These are phyloP conservation scores for Macrophomina pseudophaseolina DNA, from an alignment of 2,329 filamentous ascomycete species.

Conservation along the genomic window DNA sequence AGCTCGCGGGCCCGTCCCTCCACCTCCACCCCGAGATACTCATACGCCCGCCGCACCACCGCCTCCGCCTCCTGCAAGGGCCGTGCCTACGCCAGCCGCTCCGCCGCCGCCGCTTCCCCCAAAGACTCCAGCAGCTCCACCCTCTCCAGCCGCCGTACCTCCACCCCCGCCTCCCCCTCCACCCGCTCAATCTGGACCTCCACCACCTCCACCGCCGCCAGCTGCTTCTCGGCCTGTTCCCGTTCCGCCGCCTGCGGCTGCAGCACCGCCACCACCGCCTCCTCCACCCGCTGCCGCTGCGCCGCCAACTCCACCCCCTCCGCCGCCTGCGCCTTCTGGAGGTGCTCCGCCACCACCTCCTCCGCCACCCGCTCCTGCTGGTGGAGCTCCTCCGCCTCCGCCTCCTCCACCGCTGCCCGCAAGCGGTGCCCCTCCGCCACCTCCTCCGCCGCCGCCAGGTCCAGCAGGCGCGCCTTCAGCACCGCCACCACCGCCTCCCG, in stretches of 20 bases:
- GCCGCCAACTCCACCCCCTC: constrained; percentile 37
- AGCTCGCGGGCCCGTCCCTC: constrained; percentile 70
- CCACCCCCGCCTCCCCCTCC: constrained; percentile 37
- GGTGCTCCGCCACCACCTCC: constrained; percentile 30
- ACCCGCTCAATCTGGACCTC: constrained; percentile 31
- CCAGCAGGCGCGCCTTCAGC: constrained; percentile 38
- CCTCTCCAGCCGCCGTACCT: constrained; percentile 31
- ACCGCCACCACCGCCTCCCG: constrained; percentile 43
- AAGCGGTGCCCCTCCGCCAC: constrained; percentile 45
- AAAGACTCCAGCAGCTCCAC: constrained; percentile 44
- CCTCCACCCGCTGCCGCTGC: constrained; percentile 25
- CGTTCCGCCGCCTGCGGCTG: constrained; percentile 43
- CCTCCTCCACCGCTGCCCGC: constrained; percentile 45
- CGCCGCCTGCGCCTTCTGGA: constrained; percentile 34
- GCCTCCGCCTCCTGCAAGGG: constrained; percentile 52
- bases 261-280: constrained; percentile 34
- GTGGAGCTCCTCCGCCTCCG: constrained; percentile 37
- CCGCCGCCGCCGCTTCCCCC: constrained; percentile 67
- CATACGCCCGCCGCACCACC: constrained; percentile 54
- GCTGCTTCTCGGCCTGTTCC: constrained; percentile 41
- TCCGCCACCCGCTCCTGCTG: constrained; percentile 43
- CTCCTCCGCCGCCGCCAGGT: constrained; percentile 40
- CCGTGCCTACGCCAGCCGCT: constrained; percentile 46
- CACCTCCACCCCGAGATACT: constrained; percentile 52
- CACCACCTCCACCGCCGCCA: constrained; percentile 42